Percentiles rank a stretch among this genome's conserved stretches.
Conservation (phyloP, 139 green algal genomes). For the Chlorella vulgaris region DNA sequence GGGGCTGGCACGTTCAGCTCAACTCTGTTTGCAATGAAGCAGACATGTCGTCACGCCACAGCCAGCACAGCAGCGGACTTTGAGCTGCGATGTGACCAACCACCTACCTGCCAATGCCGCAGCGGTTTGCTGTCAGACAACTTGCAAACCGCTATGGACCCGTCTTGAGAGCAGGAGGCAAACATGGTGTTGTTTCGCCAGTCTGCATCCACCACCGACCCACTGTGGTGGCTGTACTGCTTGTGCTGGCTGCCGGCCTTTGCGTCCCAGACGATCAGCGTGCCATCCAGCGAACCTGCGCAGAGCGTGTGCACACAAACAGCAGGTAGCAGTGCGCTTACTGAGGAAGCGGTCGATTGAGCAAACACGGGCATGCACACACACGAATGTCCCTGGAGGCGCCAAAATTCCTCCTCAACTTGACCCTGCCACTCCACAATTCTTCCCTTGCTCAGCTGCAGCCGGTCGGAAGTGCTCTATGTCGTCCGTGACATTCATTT, state of each 20-base stretch:
- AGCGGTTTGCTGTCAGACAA: constrained; percentile 71
- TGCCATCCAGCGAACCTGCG: constrained; percentile 85
- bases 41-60: no score
- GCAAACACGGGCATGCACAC: no score
- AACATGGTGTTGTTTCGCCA: constrained; percentile 91
- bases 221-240: constrained; percentile 45
- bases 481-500: not conserved
- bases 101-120: constrained; percentile 59
- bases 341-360: not conserved
- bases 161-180: constrained; percentile 89
- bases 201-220: constrained; percentile 89
- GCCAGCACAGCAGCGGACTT: no score
- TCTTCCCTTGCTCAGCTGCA: no score
- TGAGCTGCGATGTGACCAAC: not conserved
- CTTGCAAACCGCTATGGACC: constrained; percentile 85
- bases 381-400: no score
- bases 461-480: not conserved
- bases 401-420: no score
- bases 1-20: no score
- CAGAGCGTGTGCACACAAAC: not conserved
- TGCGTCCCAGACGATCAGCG: constrained; percentile 82
- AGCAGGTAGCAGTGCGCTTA: not conserved
- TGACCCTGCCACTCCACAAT: no score
- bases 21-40: no score
- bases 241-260: constrained; percentile 25